Evolutionary conservation across 768 basidiomycete species (phyloP), one percentile per base, ranked within the genome.

Genomic region (Russula sp.): DNA sequence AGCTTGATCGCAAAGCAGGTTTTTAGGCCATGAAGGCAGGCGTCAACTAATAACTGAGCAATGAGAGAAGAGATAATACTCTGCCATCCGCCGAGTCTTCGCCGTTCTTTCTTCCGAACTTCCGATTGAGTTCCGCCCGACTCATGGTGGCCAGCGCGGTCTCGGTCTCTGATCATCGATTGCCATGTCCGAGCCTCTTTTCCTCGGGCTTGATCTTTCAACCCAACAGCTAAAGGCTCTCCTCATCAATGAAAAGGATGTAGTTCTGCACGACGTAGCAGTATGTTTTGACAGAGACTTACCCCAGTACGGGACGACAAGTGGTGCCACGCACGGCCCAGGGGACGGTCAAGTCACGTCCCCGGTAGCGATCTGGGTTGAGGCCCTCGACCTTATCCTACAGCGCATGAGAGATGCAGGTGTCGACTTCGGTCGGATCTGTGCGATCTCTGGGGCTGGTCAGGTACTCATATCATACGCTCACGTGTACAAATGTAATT

Each of bases 151-250:
- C 43, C n/a, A 29, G 39, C 46, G 18, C 18, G n/a, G 25, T 36
- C 51, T 32, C 18, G n/a, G 25, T 36, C 51, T 32, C 36, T 20
- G 25, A 18, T 13, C 11, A 35, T 49, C 6, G n/a, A 60, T 25
- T 41, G 35, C 36, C 45, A 65, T 65, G 64, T 56, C 65, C 29
- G 54, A 51, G 7, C 74, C 75, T 14, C 75, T 77, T 42, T 92
- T 90, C 70, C 84, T 93, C 25, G 92, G 92, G 14, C 81, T 93
- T 57, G 92, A 94, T 73, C 81, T 93, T 42, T 92, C 89, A 2
- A 94, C 92, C 0, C 93, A 96, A 70, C 85, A 86, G 65, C 78
- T 91, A 58, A 90, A 95, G 73, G 90, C 86, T 0, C 80, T 90
- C 43, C 69, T 93, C 52, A 80, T 88, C 57, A 73, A 80, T 22